These are phyloP conservation scores for Colletotrichum falcatum DNA, from an alignment of 2,329 filamentous ascomycete species.

Conservation along the genomic window DNA sequence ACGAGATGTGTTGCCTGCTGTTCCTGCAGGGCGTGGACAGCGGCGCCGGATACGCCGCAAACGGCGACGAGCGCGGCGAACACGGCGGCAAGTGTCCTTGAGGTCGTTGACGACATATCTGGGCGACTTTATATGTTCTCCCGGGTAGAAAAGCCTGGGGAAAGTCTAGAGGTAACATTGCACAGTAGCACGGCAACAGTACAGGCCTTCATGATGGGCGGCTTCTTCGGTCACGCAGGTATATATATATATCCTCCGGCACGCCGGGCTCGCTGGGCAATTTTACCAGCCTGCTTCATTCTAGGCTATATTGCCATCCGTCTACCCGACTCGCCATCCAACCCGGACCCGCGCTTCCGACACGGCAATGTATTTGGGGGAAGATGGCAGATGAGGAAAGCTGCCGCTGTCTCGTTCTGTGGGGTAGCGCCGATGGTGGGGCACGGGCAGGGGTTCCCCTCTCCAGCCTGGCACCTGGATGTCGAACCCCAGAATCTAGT, in stretches of 20 bases:
- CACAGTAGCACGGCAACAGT: neutral
- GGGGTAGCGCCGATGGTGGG: slow-evolving; percentile 17
- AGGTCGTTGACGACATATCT: slow-evolving; percentile 24
- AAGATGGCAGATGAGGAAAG: neutral
- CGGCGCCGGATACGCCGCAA: slow-evolving; percentile 13
- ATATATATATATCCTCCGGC: neutral
- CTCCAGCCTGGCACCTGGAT: neutral
- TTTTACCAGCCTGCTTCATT: slow-evolving; percentile 1
- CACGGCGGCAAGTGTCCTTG: slow-evolving; percentile 12
- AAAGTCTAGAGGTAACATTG: neutral
- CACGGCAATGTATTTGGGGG: neutral
- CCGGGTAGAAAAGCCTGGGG: neutral
- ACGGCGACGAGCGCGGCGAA: slow-evolving; percentile 15
- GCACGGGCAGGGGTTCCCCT: slow-evolving; percentile 1
- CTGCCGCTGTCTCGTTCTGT: neutral
- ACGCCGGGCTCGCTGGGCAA: neutral
- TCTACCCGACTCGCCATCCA: neutral
- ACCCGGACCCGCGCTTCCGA: neutral
- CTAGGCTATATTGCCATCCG: neutral
- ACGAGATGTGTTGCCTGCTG: slow-evolving; percentile 28
- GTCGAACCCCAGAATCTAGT: slow-evolving; percentile 27
- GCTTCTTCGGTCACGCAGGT: neutral
- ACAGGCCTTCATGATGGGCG: neutral
- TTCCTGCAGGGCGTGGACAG: slow-evolving; percentile 22
- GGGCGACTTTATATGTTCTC: neutral